Evolutionary conservation across 2,329 filamentous ascomycete species (phyloP).

Genomic region (Talaromyces marneffei): DNA sequence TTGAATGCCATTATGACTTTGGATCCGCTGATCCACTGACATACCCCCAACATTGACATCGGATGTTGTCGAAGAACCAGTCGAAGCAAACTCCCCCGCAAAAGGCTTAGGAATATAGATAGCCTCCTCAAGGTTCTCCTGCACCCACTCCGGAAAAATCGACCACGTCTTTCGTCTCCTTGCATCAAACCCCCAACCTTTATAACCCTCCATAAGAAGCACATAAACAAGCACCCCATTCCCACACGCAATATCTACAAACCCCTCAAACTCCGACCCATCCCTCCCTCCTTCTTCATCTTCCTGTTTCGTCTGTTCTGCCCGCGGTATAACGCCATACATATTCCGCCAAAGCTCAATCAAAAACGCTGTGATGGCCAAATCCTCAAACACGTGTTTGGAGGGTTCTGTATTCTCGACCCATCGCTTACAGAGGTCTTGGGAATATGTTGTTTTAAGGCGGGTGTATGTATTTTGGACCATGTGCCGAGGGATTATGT

Average conservation of each 20-base stretch:
- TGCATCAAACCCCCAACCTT: slow-evolving; percentile 88
- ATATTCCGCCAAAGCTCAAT: slow-evolving; percentile 86
- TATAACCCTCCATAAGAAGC: slow-evolving; percentile 71
- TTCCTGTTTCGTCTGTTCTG: background rate
- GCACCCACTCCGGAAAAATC: slow-evolving; percentile 54
- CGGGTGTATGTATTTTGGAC: slow-evolving; percentile 78
- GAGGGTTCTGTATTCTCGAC: slow-evolving; percentile 77
- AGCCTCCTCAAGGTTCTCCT: slow-evolving; percentile 51
- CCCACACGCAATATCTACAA: slow-evolving; percentile 92
- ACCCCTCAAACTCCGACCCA: slow-evolving; percentile 64
- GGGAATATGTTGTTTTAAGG: slow-evolving; percentile 75
- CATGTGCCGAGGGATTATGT: slow-evolving; percentile 66
- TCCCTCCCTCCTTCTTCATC: background rate
- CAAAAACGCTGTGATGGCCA: slow-evolving; percentile 84
- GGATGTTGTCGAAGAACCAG: background rate
- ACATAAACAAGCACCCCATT: slow-evolving; percentile 88
- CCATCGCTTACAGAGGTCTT: slow-evolving; percentile 66
- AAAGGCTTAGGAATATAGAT: slow-evolving; percentile 56
- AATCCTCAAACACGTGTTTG: slow-evolving; percentile 94
- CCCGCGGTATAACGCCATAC: slow-evolving; percentile 49
- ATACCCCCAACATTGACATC: background rate
- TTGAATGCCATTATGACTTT: slow-evolving; percentile 11
- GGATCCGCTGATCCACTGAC: slow-evolving; percentile 9
- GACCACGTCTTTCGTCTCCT: slow-evolving; percentile 78
- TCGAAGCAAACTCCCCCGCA: slow-evolving; percentile 21